phyloP scores from a whole-genome alignment of 192 early-diverging fungal genomes.

The Gonapodya sp. region DNA sequence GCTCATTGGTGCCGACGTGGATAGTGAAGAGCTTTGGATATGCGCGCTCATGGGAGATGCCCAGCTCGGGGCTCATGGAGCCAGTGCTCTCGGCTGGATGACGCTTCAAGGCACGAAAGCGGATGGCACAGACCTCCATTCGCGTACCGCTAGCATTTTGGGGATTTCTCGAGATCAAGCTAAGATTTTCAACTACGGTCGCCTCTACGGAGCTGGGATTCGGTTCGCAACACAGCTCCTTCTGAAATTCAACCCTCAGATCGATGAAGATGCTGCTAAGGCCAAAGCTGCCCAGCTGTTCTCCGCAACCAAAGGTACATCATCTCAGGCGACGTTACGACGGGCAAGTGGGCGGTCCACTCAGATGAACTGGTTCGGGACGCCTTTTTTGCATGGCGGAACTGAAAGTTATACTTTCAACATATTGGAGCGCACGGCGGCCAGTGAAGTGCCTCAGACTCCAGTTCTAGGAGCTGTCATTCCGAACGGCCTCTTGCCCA shows the following conservation, averaged over 20 bases:
- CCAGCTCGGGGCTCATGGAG: constrained; percentile 85
- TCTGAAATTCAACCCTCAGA: constrained; percentile 64
- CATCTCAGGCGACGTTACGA: background rate
- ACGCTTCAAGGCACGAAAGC: constrained; percentile 89
- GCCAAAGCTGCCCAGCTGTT: constrained; percentile 64
- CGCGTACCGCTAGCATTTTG: constrained; percentile 77
- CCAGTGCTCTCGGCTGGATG: constrained; percentile 94
- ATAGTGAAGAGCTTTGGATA: constrained; percentile 96
- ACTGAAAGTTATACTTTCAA: constrained; percentile 95
- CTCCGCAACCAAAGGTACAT: constrained; percentile 70
- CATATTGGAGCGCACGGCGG: constrained; percentile 70
- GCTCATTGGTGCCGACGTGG: constrained; percentile 94
- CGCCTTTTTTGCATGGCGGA: constrained; percentile 49
- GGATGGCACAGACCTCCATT: constrained; percentile 84
- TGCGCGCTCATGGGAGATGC: constrained; percentile 86
- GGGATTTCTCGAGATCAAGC: constrained; percentile 80
- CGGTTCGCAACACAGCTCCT: constrained; percentile 72
- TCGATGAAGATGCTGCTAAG: constrained; percentile 51
- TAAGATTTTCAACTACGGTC: constrained; percentile 91
- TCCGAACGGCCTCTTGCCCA: constrained; percentile 63
- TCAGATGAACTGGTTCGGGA: constrained; percentile 11
- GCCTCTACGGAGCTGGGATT: constrained; percentile 91
- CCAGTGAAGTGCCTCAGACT: constrained; percentile 59
- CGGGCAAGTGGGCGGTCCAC: constrained; percentile 16
- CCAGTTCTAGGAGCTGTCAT: constrained; percentile 82